These are phyloP conservation scores for Tylopilus cervinicoccineus DNA, from an alignment of 768 basidiomycete species.

Conservation along the genomic window DNA sequence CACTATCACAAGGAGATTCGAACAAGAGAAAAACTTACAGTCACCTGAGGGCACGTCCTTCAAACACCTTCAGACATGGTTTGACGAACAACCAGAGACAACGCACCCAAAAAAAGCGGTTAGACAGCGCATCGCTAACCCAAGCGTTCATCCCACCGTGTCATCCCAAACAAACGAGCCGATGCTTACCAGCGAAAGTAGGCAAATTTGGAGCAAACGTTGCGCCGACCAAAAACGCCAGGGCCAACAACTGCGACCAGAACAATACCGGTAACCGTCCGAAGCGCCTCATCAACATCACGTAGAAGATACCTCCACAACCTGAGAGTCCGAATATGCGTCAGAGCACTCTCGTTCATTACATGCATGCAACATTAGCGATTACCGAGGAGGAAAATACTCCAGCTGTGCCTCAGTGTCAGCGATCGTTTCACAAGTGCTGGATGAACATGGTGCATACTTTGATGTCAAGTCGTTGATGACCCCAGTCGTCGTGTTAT, in stretches of 20 bases:
- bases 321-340: conserved; percentile 9
- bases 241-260: conserved; percentile 36
- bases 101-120: conserved; percentile 31
- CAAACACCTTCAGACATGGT: not conserved
- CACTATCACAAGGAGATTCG: not conserved
- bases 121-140: conserved; percentile 30
- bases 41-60: conserved; percentile 51
- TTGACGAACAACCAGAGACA: not conserved
- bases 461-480: conserved; percentile 52
- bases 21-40: conserved; percentile 24
- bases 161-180: not conserved
- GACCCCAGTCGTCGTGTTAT: conserved; percentile 41
- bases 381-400: conserved; percentile 44
- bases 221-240: conserved; percentile 48
- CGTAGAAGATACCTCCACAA: conserved; percentile 29
- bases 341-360: conserved; percentile 3
- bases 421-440: not conserved
- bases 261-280: conserved; percentile 30
- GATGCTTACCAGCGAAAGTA: conserved; percentile 41
- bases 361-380: not conserved
- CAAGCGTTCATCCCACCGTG: not conserved
- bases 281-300: conserved; percentile 29
- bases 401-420: conserved; percentile 32
- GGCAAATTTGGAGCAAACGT: conserved; percentile 46
- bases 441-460: conserved; percentile 8